Evolutionary conservation across 2,329 filamentous ascomycete genomes (phyloP).

Genomic region (Cladorrhinum sp.): DNA sequence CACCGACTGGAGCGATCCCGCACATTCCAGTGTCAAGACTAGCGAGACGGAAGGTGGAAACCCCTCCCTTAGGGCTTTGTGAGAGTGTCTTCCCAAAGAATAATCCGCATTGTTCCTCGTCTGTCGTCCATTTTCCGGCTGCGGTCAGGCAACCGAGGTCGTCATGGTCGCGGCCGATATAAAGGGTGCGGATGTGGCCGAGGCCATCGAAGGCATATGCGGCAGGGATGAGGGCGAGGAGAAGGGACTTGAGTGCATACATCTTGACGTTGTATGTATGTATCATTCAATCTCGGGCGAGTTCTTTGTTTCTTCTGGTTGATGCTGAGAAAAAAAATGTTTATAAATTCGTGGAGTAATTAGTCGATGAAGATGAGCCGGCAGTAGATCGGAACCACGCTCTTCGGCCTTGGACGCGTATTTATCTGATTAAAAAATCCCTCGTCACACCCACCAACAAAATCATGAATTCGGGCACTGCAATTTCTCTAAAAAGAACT

Average conservation of each 20-base stretch:
- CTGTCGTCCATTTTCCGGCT: conserved; percentile 14
- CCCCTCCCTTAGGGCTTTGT: background rate
- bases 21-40: background rate
- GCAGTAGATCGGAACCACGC: no score
- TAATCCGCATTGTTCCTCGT: conserved; percentile 13
- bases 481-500: no score
- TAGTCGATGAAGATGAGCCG: no score
- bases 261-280: background rate
- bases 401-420: no score
- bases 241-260: background rate
- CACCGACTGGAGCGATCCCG: conserved; percentile 3
- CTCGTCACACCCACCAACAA: no score
- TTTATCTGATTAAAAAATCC: no score
- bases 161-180: background rate
- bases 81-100: background rate
- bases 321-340: no score
- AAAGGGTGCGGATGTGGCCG: conserved; percentile 17
- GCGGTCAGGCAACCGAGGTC: conserved; percentile 20
- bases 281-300: background rate
- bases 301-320: no score
- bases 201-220: conserved; percentile 8
- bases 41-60: background rate
- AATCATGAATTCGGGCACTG: no score
- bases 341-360: no score
- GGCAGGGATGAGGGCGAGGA: background rate